Percentiles rank a stretch among this genome's conserved stretches.
Evolutionary conservation across 1,284 basidiomycete species (phyloP).

Genomic region (Volvariella surrecta): DNA sequence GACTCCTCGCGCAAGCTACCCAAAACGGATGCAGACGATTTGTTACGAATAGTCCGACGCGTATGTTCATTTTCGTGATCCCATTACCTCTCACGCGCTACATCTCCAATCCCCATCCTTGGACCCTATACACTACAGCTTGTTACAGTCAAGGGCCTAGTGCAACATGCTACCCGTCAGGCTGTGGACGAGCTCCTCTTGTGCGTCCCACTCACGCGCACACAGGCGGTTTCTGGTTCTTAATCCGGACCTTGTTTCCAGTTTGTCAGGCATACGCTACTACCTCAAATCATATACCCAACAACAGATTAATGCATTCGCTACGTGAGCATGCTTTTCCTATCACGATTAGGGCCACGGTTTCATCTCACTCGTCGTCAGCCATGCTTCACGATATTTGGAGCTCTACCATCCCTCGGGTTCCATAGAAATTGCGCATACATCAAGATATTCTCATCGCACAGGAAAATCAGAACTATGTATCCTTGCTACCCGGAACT

Average conservation of each 20-base stretch:
- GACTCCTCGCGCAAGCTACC: constrained; percentile 64
- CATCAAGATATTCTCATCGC: constrained; percentile 72
- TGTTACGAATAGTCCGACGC: constrained; percentile 66
- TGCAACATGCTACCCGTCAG: constrained; percentile 48
- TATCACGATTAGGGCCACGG: constrained; percentile 13
- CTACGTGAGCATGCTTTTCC: constrained; percentile 52
- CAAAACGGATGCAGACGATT: constrained; percentile 55
- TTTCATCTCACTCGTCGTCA: constrained; percentile 25
- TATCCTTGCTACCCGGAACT: constrained; percentile 74
- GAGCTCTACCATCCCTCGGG: constrained; percentile 77
- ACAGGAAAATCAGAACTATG: constrained; percentile 89
- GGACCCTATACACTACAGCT: constrained; percentile 31
- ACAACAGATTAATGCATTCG: constrained; percentile 80
- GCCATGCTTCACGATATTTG: constrained; percentile 81
- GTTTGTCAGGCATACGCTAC: constrained; percentile 62
- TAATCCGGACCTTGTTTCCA: constrained; percentile 20
- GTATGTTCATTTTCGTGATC: constrained; percentile 36
- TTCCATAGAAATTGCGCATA: constrained; percentile 81
- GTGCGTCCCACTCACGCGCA: constrained; percentile 36
- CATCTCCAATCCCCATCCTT: constrained; percentile 14
- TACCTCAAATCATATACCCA: constrained; percentile 65
- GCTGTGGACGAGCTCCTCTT: constrained; percentile 67
- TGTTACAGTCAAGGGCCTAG: constrained; percentile 42
- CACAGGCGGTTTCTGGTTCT: constrained; percentile 12
- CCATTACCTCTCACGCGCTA: constrained; percentile 13